phyloP scores from a whole-genome alignment of 1,284 basidiomycete species.

The Trichosporon asahii region DNA sequence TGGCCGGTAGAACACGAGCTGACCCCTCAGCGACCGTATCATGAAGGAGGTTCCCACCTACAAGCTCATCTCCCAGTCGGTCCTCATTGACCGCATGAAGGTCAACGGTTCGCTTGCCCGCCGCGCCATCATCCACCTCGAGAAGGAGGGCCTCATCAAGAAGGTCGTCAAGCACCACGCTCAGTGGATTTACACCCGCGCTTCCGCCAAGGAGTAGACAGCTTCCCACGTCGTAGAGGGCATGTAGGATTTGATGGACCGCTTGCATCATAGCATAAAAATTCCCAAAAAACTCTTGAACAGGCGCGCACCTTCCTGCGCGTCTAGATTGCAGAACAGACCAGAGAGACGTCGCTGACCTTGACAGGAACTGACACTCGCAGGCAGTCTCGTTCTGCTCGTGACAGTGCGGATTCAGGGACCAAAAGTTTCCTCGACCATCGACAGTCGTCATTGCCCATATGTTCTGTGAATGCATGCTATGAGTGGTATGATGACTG shows the following conservation, averaged over 20 bases:
- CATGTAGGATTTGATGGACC: constrained; percentile 26
- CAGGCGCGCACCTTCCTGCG: neutral
- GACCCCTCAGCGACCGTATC: constrained; percentile 79
- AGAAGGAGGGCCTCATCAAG: constrained; percentile 95
- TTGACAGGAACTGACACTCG: too few relatives aligned
- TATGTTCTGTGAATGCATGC: constrained; percentile 14
- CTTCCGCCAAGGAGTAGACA: constrained; percentile 48
- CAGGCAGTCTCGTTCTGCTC: neutral
- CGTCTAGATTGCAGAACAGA: constrained; percentile 6
- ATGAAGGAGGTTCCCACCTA: constrained; percentile 99
- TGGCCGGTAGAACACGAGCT: neutral
- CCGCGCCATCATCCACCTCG: constrained; percentile 86
- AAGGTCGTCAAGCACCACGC: constrained; percentile 91
- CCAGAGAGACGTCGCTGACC: neutral
- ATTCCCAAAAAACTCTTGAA: neutral
- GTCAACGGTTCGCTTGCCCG: constrained; percentile 95
- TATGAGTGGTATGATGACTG: constrained; percentile 22
- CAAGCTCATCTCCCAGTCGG: constrained; percentile 96
- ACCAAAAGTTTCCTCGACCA: neutral
- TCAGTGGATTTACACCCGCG: constrained; percentile 72
- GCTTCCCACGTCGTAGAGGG: constrained; percentile 10
- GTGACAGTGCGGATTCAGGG: neutral
- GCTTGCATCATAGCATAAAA: constrained; percentile 16
- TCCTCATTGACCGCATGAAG: constrained; percentile 86
- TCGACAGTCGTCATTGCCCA: neutral